These are phyloP conservation scores for Takashimella koratensis DNA, from an alignment of 1,284 basidiomycete species.

Conservation along the genomic window DNA sequence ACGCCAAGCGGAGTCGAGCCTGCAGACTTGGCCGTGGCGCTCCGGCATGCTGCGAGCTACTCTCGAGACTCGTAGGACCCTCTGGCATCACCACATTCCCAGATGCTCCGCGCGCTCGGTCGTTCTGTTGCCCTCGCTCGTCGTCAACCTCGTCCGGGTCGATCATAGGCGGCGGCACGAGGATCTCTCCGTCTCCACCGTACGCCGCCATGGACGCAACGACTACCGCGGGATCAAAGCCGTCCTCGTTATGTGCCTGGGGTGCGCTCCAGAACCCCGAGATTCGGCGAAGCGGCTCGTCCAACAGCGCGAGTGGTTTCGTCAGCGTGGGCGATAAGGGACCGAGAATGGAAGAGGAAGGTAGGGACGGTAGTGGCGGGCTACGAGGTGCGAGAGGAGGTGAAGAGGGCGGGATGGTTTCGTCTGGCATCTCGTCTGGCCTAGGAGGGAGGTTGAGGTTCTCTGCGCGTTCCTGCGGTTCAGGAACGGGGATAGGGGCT, in stretches of 20 bases:
- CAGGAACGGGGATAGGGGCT: slow-evolving; percentile 1
- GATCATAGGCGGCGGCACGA: not conserved
- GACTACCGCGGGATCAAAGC: slow-evolving; percentile 28
- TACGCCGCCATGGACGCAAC: slow-evolving; percentile 18
- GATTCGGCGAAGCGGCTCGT: slow-evolving; percentile 33
- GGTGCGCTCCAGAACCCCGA: slow-evolving; percentile 28
- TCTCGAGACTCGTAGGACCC: not conserved
- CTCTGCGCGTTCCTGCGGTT: slow-evolving; percentile 2
- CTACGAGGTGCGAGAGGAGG: slow-evolving; percentile 6
- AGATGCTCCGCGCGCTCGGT: no score
- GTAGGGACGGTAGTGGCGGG: not conserved
- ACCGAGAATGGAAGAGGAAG: not conserved
- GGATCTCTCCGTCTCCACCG: slow-evolving; percentile 7
- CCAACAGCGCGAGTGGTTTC: slow-evolving; percentile 18
- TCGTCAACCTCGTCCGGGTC: not conserved
- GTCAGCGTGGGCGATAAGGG: slow-evolving; percentile 6
- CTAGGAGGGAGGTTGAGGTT: slow-evolving; percentile 31
- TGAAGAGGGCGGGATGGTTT: not conserved
- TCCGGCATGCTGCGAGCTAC: no score
- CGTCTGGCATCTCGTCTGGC: slow-evolving; percentile 37
- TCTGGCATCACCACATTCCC: slow-evolving; percentile 1
- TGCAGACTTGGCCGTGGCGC: not conserved
- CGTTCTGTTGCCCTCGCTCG: slow-evolving; percentile 1
- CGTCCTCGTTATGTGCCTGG: slow-evolving; percentile 18
- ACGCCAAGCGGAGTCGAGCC: not conserved